Base-by-base conservation (phyloP, 495 filamentous ascomycete genomes). In the Aspergillus sclerotiicarbonarius region DNA sequence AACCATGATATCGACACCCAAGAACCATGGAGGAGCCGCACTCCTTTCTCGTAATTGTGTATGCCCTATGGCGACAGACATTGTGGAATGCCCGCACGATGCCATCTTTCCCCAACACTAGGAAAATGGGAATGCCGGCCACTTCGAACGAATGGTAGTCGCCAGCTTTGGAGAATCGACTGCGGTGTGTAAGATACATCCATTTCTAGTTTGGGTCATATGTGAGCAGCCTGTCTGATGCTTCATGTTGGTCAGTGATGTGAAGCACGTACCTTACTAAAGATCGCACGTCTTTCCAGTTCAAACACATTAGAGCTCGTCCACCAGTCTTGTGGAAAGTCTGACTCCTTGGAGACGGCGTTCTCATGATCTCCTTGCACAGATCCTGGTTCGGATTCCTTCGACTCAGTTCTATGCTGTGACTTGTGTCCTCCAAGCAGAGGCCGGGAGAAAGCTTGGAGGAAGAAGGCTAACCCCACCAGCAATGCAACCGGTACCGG, bases 1-100 rank as follows among this genome's bases (percentile, higher is more conserved):
- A 87, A 21, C 84, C 83, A 65, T 87, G 84, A 59, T 86, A 87
- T 44, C 79, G 73, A 66, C 83, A 87, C 2, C 75, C 68, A 12
- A 86, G 72, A 8, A 85, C 76, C 8, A 71, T 74, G 16, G 80
- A 75, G 30, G 68, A 73, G 3, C 84, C 84, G 4, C 64, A 64
- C 33, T 81, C 73, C 33, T 77, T 79, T n/a, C 69, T 71, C 15
- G 80, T 77, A 30, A 86, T 73, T 1, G 80, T 78, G 64, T 80
- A 84, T 35, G 83, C 82, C 20, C 82, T 73, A 61, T 86, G 83
- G 4, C 83, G 71, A 60, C 83, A 86, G 1, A 84, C 78, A 58
- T 85, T 85, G 64, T 85, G 80, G 60, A 86, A 84, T 7, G 74
- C 81, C n/a, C 79, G 77, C 59, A 84, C 76, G 8, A 65, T 66